Conservation (phyloP, 495 filamentous ascomycete species). For the Rhypophila decipiens region DNA sequence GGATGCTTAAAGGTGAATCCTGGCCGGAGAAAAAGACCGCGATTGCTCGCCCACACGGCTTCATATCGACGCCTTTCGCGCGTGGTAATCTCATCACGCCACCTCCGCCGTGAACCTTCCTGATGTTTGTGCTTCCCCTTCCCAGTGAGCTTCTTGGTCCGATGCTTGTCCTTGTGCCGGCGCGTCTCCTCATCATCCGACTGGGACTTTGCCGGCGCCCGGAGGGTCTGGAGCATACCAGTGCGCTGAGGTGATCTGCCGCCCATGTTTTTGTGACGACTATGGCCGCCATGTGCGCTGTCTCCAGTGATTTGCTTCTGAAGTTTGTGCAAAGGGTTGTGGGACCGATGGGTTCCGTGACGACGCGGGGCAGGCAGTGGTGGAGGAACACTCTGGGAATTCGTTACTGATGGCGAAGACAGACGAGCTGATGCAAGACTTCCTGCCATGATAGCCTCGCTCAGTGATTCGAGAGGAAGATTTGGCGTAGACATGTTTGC, state of each 20-base stretch:
- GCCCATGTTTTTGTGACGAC: slow-evolving; percentile 45
- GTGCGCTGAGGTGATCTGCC: slow-evolving; percentile 44
- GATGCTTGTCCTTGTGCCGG: slow-evolving; percentile 38
- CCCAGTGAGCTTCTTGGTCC: slow-evolving; percentile 29
- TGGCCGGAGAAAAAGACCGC: slow-evolving; percentile 46
- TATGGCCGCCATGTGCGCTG: slow-evolving; percentile 4
- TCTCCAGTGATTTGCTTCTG: slow-evolving; percentile 39
- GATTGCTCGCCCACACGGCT: slow-evolving; percentile 93
- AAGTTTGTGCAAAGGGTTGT: slow-evolving; percentile 37
- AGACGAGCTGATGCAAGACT: slow-evolving; percentile 64
- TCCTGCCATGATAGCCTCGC: slow-evolving; percentile 79
- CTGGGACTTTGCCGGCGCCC: slow-evolving; percentile 46
- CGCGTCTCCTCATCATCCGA: slow-evolving; percentile 52
- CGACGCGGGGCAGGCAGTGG: slow-evolving; percentile 21
- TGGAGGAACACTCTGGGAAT: slow-evolving; percentile 23
- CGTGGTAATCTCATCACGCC: slow-evolving; percentile 70
- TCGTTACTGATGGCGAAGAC: slow-evolving; percentile 17
- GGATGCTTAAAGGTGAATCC: slow-evolving; percentile 10
- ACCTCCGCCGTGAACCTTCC: slow-evolving; percentile 80
- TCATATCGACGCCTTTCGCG: slow-evolving; percentile 87
- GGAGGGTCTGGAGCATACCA: slow-evolving; percentile 66
- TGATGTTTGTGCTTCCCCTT: slow-evolving; percentile 68
- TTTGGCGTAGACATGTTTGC: slow-evolving; percentile 14
- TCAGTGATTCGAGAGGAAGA: slow-evolving; percentile 37
- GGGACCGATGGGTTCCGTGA: slow-evolving; percentile 19